phyloP scores from a whole-genome alignment of 2,329 filamentous ascomycete genomes.

The Nannizziopsis barbatae region DNA sequence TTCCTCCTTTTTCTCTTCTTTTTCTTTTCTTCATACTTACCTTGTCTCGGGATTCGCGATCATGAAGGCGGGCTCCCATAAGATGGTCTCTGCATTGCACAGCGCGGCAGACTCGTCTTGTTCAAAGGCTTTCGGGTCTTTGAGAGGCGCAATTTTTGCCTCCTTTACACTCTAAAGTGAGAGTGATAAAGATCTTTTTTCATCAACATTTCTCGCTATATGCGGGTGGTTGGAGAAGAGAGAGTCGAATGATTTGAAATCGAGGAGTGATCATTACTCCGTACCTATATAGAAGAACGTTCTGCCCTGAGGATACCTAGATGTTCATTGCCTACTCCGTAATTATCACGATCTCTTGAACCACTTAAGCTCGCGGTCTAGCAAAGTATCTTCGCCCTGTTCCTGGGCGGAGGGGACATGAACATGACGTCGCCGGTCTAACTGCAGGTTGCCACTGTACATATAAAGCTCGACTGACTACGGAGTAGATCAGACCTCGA shows the following conservation, averaged over 20 bases:
- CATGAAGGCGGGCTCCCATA: slow-evolving; percentile 37
- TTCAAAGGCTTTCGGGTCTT: slow-evolving; percentile 41
- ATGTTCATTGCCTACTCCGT: too few species aligned
- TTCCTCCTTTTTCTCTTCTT: slow-evolving; percentile 30
- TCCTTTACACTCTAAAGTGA: slow-evolving; percentile 2
- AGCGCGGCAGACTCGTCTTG: slow-evolving; percentile 41
- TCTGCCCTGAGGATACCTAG: too few species aligned
- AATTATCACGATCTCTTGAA: too few species aligned
- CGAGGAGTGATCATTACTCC: too few species aligned
- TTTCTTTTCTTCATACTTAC: slow-evolving; percentile 44
- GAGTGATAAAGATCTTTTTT: slow-evolving; percentile 11
- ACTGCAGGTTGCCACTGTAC: neutral
- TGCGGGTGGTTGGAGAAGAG: slow-evolving; percentile 15
- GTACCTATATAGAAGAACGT: too few species aligned
- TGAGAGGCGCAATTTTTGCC: slow-evolving; percentile 43
- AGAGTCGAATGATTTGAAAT: neutral
- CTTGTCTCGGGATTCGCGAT: slow-evolving; percentile 40
- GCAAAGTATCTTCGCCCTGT: too few species aligned
- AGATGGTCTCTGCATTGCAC: slow-evolving; percentile 48
- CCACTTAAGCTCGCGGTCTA: too few species aligned
- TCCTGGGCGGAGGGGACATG: too few species aligned
- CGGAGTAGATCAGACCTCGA: too few species aligned
- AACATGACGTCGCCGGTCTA: too few species aligned
- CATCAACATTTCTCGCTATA: slow-evolving; percentile 15
- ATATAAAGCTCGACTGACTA: neutral